These are phyloP conservation scores for Ramaria rubella DNA, from an alignment of 768 basidiomycete genomes.

Conservation along the genomic window DNA sequence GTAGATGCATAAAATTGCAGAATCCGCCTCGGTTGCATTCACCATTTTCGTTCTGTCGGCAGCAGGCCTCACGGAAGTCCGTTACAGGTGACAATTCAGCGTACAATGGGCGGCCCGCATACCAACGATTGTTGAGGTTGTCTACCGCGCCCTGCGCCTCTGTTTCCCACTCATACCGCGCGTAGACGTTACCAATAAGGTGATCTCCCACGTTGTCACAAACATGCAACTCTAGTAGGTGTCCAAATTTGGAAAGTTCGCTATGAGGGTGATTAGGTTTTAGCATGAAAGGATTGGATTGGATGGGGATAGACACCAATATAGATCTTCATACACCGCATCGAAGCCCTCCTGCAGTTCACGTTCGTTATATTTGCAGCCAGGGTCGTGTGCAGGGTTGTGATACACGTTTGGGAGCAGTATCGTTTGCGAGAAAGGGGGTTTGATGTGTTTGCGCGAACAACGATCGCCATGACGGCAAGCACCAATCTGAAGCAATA, in stretches of 20 bases:
- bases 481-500: conserved; percentile 74
- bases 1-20: conserved; percentile 98
- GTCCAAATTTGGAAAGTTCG: conserved; percentile 91
- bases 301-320: conserved; percentile 41
- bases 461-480: conserved; percentile 98
- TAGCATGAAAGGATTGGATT: conserved; percentile 1
- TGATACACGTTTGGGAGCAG: conserved; percentile 96
- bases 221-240: conserved; percentile 93
- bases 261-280: conserved; percentile 17
- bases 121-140: conserved; percentile 93
- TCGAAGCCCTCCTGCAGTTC: conserved; percentile 90
- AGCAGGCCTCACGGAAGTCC: conserved; percentile 98
- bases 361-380: conserved; percentile 80
- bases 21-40: conserved; percentile 97
- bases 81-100: conserved; percentile 98
- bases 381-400: conserved; percentile 91
- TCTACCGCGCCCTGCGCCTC: conserved; percentile 93
- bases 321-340: conserved; percentile 92
- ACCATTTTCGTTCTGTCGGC: conserved; percentile 97
- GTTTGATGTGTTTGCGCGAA: conserved; percentile 96
- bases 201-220: conserved; percentile 99
- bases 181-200: conserved; percentile 95
- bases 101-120: conserved; percentile 91
- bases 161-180: conserved; percentile 97
- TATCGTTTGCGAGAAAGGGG: conserved; percentile 96